Percentiles rank a stretch among this genome's conserved stretches.
phyloP scores from a whole-genome alignment of 352 stramenopile genomes.

The Pythium phragmiticola region DNA sequence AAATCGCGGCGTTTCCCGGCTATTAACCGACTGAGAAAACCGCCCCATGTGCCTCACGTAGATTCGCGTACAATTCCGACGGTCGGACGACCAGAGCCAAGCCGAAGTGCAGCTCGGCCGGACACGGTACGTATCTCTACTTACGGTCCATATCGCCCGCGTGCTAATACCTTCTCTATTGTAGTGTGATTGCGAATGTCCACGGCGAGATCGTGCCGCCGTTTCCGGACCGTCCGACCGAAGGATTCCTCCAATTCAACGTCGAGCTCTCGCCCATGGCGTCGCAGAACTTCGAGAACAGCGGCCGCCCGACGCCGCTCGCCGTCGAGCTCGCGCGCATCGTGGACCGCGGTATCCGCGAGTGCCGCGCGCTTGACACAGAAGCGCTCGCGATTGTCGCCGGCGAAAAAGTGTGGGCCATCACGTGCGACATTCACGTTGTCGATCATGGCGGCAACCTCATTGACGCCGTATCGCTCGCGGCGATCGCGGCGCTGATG shows the following conservation, averaged over 20 bases:
- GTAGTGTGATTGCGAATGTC: slow-evolving; percentile 77
- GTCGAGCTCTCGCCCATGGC: slow-evolving; percentile 85
- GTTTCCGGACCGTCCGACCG: slow-evolving; percentile 83
- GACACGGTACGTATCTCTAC: slow-evolving; percentile 49
- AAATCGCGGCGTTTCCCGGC: not conserved
- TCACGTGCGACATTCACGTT: slow-evolving; percentile 90
- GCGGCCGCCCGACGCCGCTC: slow-evolving; percentile 43
- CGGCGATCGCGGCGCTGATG: slow-evolving; percentile 92
- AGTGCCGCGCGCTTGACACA: slow-evolving; percentile 92
- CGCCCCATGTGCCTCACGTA: slow-evolving; percentile 1
- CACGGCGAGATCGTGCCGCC: slow-evolving; percentile 83
- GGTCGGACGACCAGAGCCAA: slow-evolving; percentile 72
- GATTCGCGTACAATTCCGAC: slow-evolving; percentile 81
- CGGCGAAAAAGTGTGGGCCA: slow-evolving; percentile 93
- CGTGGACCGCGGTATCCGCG: slow-evolving; percentile 90
- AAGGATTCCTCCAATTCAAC: slow-evolving; percentile 86
- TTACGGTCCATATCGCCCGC: not conserved
- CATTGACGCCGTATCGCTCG: slow-evolving; percentile 89
- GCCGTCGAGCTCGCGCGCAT: slow-evolving; percentile 84
- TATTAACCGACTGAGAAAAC: not conserved
- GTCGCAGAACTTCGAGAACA: slow-evolving; percentile 71
- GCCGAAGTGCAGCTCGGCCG: slow-evolving; percentile 75
- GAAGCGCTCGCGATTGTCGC: slow-evolving; percentile 93
- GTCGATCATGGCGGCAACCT: slow-evolving; percentile 93
- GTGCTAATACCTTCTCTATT: too few relatives aligned